phyloP scores from a whole-genome alignment of 768 basidiomycete species.

The Leccinum longicurvipes region DNA sequence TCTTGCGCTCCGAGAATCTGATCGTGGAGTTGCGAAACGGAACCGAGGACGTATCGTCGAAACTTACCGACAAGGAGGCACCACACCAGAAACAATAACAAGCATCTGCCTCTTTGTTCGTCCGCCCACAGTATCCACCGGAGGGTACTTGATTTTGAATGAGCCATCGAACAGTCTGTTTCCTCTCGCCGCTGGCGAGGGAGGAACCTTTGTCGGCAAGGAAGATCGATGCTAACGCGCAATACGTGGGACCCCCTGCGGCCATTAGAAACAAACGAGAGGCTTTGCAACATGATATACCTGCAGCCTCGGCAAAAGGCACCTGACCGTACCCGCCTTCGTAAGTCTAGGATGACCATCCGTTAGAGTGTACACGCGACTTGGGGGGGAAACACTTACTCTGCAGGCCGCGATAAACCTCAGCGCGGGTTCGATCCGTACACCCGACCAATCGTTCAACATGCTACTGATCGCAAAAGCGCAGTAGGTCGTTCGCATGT shows the following conservation, averaged over 20 bases:
- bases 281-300: conserved; percentile 37
- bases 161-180: conserved; percentile 72
- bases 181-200: conserved; percentile 38
- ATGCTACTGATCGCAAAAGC: conserved; percentile 81
- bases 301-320: conserved; percentile 81
- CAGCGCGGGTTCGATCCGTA: conserved; percentile 60
- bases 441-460: conserved; percentile 74
- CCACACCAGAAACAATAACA: conserved; percentile 98
- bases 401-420: conserved; percentile 68
- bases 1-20: conserved; percentile 68
- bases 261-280: neutral
- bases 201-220: conserved; percentile 37
- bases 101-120: conserved; percentile 83
- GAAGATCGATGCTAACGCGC: conserved; percentile 73
- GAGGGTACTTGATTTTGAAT: conserved; percentile 57
- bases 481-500: conserved; percentile 82
- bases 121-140: conserved; percentile 87
- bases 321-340: conserved; percentile 91
- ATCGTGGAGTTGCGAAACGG: neutral
- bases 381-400: conserved; percentile 40
- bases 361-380: neutral
- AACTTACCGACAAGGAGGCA: conserved; percentile 66
- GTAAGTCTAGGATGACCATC: conserved; percentile 57
- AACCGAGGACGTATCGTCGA: neutral
- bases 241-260: conserved; percentile 91